Base-by-base conservation (phyloP, 75 land plant species). In the Cunninghamia lanceolata region DNA sequence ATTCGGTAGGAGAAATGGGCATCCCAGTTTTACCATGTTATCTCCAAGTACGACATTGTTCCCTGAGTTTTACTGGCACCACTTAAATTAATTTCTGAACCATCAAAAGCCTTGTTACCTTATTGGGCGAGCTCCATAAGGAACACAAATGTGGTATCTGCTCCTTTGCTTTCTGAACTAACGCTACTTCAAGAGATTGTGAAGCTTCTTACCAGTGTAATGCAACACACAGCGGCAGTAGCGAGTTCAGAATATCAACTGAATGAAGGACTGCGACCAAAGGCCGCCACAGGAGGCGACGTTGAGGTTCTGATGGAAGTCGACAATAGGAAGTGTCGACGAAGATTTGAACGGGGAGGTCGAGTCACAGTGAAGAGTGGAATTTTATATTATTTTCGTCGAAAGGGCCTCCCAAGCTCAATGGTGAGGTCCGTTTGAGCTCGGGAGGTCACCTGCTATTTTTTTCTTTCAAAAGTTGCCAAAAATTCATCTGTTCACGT, bases 1-100 rank as follows among this genome's bases (percentile, higher is more conserved):
- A 68, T 91, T 40, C 68, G 86, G 21, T 85, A 93, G 30, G 92
- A 95, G 59, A 87, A 73, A 47, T 92, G 96, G 96, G 84, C 89
- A 9, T 11, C 53, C 35, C 79, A 36, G 47, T 93, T 95, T 86
- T 54, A 88, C 1, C 89, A 95, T 47, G 87, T 94, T 59, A 91
- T 94, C 47, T 87, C 70, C 50, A 86, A 82, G 59, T 81, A 76
- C 17, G 96, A 95, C 85, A 87, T 91, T 19, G 84, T 92, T 17
- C 94, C 95, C 47, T 89, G 96, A 0, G 53, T 92, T 53, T 38
- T 88, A 21, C 89, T 95, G 28, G 80, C 93, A 34, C 96, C 95
- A 15, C 52, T 89, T 11, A 54, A 87, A 59, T 63, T 86, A 81
- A 83, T 91, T 2, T 83, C 88, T 52, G 84, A 80, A 30, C 78